Evolutionary conservation across 345 rosid genomes (phyloP).

Genomic region (Hibiscus syriacus): DNA sequence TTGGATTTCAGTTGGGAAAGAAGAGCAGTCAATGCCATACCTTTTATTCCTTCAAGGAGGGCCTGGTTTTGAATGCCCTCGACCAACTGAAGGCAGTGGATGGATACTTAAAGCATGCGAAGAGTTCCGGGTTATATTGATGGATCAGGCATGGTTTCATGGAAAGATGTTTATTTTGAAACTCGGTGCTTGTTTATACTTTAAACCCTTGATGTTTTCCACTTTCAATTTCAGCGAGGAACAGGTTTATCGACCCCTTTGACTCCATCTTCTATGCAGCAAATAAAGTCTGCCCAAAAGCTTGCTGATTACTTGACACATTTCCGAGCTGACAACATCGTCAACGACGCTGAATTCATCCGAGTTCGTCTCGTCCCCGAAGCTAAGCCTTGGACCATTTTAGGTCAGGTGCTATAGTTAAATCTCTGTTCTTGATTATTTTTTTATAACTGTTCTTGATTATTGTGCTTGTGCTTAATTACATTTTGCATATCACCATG

Average conservation of each 20-base stretch:
- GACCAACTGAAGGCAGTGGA: constrained; percentile 82
- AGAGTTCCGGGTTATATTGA: constrained; percentile 79
- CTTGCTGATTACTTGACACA: constrained; percentile 60
- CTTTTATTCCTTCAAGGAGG: constrained; percentile 84
- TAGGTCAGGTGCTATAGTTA: constrained; percentile 66
- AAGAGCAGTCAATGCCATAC: constrained; percentile 67
- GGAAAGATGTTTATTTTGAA: neutral
- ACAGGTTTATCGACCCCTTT: constrained; percentile 86
- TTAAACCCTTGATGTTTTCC: neutral
- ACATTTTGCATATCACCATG: neutral
- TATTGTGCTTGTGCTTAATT: neutral
- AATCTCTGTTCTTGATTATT: neutral
- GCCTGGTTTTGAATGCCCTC: constrained; percentile 83
- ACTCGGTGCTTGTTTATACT: constrained; percentile 1
- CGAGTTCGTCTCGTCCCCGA: constrained; percentile 71
- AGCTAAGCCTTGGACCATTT: constrained; percentile 70
- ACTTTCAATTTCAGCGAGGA: constrained; percentile 64
- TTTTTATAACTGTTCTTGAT: neutral
- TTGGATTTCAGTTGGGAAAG: constrained; percentile 58
- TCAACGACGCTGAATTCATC: constrained; percentile 82
- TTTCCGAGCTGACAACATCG: constrained; percentile 80
- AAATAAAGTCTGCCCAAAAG: constrained; percentile 51
- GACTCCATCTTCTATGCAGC: constrained; percentile 78
- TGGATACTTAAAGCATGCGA: constrained; percentile 83
- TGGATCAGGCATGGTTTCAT: constrained; percentile 67